Conservation (phyloP, 495 filamentous ascomycete species). For the Chaetomidium leptoderma region DNA sequence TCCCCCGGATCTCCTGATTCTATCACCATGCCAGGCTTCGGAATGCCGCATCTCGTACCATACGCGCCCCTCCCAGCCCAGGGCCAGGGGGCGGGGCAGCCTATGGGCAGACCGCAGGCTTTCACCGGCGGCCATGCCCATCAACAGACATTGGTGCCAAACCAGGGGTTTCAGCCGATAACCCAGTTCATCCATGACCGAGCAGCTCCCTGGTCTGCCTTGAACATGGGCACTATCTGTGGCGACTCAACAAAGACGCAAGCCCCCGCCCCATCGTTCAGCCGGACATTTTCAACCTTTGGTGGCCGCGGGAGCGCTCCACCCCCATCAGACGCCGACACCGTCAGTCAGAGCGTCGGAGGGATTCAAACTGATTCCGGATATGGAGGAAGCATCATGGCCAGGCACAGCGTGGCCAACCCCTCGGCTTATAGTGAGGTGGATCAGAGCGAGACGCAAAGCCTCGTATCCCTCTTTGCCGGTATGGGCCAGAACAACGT, state of each 20-base stretch:
- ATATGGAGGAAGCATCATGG: conserved; percentile 55
- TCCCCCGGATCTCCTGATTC: conserved; percentile 18
- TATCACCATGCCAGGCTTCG: conserved; percentile 4
- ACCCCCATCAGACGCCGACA: conserved; percentile 54
- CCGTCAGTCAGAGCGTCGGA: conserved; percentile 43
- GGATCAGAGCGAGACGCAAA: conserved; percentile 39
- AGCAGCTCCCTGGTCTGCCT: conserved; percentile 9
- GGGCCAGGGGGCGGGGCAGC: background rate
- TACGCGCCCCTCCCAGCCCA: conserved; percentile 5
- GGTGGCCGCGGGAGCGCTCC: conserved; percentile 23
- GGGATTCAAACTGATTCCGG: conserved; percentile 56
- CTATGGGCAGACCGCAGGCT: background rate
- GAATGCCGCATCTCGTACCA: background rate
- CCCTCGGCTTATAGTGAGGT: conserved; percentile 45
- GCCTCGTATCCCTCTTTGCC: conserved; percentile 31
- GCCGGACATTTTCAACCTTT: conserved; percentile 4
- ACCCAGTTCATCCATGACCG: conserved; percentile 10
- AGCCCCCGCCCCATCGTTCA: background rate
- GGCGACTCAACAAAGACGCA: background rate
- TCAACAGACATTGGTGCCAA: background rate
- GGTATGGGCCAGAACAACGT: conserved; percentile 17
- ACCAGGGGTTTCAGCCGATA: background rate
- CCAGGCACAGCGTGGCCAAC: conserved; percentile 40
- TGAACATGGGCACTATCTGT: background rate
- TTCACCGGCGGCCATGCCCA: background rate